Evolutionary conservation across 768 basidiomycete genomes (phyloP).

Genomic region (Tulasnella sp.): DNA sequence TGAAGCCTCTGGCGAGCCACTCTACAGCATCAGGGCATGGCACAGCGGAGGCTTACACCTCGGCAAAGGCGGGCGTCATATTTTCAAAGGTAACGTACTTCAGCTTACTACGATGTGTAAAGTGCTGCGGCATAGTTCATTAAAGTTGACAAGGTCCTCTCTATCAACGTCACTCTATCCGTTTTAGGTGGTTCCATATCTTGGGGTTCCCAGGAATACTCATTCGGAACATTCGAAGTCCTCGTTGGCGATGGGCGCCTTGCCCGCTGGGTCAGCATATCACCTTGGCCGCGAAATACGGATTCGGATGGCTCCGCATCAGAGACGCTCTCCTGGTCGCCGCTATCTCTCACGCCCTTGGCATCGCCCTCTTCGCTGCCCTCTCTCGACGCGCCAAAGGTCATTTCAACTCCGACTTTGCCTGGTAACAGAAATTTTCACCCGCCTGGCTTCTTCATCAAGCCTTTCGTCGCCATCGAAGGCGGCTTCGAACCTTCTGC

Average conservation of each 20-base stretch:
- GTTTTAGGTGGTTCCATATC: constrained; percentile 27
- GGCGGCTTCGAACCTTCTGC: constrained; percentile 29
- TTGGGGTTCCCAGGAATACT: constrained; percentile 28
- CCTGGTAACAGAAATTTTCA: not conserved
- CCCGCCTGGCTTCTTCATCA: not conserved
- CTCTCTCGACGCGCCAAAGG: not conserved
- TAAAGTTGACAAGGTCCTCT: not conserved
- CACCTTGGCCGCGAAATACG: constrained; percentile 8
- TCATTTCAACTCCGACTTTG: not conserved
- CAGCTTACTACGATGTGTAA: not conserved
- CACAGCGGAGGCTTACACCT: constrained; percentile 29
- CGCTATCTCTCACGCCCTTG: constrained; percentile 24
- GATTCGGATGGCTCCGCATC: constrained; percentile 28
- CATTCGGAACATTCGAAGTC: constrained; percentile 28
- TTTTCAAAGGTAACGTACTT: not conserved
- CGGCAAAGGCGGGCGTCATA: constrained; percentile 26
- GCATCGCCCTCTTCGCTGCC: not conserved
- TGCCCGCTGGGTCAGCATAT: constrained; percentile 23
- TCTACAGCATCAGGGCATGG: constrained; percentile 29
- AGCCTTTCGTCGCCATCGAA: constrained; percentile 26
- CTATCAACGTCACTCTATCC: not conserved
- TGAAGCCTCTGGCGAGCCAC: constrained; percentile 26
- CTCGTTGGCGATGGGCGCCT: constrained; percentile 28
- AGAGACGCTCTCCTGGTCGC: constrained; percentile 22
- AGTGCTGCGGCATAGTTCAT: not conserved